Percentiles rank a stretch among this genome's conserved stretches.
phyloP scores from a whole-genome alignment of 2,329 filamentous ascomycete species.

The Cryphonectria nitschkei region DNA sequence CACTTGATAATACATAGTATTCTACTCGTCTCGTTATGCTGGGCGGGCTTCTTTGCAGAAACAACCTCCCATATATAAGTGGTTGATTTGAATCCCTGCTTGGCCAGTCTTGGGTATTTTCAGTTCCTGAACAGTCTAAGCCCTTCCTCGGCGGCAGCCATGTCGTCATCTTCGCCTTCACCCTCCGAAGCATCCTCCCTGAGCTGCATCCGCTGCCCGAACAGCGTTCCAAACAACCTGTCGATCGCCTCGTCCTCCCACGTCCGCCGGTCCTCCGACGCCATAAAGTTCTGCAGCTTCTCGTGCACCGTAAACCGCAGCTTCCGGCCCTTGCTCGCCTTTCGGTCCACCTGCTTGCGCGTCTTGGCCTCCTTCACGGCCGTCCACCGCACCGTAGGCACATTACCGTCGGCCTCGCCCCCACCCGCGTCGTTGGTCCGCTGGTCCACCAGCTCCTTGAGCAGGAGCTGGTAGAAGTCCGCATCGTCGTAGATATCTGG shows the following conservation, averaged over 20 bases:
- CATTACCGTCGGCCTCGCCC: conserved; percentile 37
- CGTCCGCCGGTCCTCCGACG: conserved; percentile 75
- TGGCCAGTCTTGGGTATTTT: conserved; percentile 3
- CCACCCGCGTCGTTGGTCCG: conserved; percentile 69
- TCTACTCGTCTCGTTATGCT: conserved; percentile 43
- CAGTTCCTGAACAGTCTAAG: conserved; percentile 57
- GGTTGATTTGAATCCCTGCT: conserved; percentile 37
- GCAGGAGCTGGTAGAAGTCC: conserved; percentile 89
- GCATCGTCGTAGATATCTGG: conserved; percentile 84
- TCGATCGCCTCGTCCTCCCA: conserved; percentile 86
- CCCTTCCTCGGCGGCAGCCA: conserved; percentile 56
- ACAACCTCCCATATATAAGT: not conserved
- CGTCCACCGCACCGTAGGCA: conserved; percentile 64
- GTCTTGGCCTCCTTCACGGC: conserved; percentile 77
- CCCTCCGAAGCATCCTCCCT: conserved; percentile 60
- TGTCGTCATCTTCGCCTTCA: conserved; percentile 48
- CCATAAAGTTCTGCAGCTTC: conserved; percentile 98
- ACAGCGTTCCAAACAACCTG: conserved; percentile 73
- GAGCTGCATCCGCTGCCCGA: conserved; percentile 71
- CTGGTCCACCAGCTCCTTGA: conserved; percentile 92
- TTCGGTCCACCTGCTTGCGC: conserved; percentile 85
- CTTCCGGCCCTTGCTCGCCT: conserved; percentile 93
- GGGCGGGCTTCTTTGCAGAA: conserved; percentile 16
- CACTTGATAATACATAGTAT: conserved; percentile 49
- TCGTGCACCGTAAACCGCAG: conserved; percentile 94